Evolutionary conservation across 2,329 filamentous ascomycete genomes (phyloP).

Genomic region (Sarocladium strictum): DNA sequence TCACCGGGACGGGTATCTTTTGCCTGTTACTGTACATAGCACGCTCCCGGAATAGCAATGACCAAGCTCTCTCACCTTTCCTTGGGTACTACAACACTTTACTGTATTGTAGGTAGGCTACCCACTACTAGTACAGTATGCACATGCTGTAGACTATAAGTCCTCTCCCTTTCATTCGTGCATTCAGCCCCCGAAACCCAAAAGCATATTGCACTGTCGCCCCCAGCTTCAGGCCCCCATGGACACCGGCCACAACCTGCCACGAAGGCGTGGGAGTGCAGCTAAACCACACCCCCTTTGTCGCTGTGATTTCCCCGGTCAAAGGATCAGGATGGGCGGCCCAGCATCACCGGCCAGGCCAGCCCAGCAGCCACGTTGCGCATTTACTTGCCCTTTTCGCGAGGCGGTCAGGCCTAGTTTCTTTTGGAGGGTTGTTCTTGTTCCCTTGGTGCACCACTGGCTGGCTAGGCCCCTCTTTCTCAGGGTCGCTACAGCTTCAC

Average conservation of each 20-base stretch:
- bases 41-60: not conserved
- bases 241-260: not conserved
- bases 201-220: not conserved
- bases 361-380: not conserved
- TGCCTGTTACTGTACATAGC: too few relatives aligned
- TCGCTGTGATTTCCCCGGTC: not conserved
- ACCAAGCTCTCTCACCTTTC: too few relatives aligned
- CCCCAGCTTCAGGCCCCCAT: not conserved
- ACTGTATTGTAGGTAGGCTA: too few relatives aligned
- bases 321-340: constrained; percentile 3
- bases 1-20: too few relatives aligned
- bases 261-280: too few relatives aligned
- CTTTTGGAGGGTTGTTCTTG: not conserved
- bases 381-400: not conserved
- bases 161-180: not conserved
- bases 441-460: too few relatives aligned
- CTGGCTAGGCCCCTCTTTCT: too few relatives aligned
- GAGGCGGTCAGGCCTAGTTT: constrained; percentile 2
- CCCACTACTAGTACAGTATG: too few relatives aligned
- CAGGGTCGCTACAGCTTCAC: not conserved
- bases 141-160: too few relatives aligned
- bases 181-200: not conserved
- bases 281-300: too few relatives aligned
- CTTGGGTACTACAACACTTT: too few relatives aligned
- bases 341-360: constrained; percentile 7